These are phyloP conservation scores for Clathrospora elynae DNA, from an alignment of 2,329 filamentous ascomycete genomes.

Conservation along the genomic window DNA sequence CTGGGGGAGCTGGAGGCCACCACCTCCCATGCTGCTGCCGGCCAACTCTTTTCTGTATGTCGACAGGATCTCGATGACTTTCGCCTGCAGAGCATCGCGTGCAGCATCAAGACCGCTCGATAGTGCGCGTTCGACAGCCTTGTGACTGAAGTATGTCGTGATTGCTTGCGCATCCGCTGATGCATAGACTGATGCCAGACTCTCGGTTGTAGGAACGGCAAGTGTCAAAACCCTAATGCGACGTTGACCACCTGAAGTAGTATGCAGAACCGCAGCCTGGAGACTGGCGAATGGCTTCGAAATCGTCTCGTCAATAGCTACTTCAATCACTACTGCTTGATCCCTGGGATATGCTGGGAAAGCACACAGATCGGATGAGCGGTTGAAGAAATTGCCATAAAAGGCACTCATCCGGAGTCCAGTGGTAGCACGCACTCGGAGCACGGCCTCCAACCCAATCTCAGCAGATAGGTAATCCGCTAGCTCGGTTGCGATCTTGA, in stretches of 20 bases:
- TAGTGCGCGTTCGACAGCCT: conserved; percentile 89
- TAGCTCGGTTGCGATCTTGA: conserved; percentile 97
- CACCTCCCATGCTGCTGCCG: conserved; percentile 90
- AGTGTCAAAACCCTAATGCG: conserved; percentile 94
- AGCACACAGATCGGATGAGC: conserved; percentile 94
- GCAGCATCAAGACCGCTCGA: conserved; percentile 88
- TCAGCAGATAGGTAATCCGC: conserved; percentile 96
- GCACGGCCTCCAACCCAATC: conserved; percentile 93
- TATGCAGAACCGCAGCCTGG: conserved; percentile 90
- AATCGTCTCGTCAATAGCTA: conserved; percentile 94
- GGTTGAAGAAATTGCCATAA: conserved; percentile 99
- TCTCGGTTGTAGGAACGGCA: conserved; percentile 89
- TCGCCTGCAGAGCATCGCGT: conserved; percentile 85
- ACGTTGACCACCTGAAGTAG: conserved; percentile 95
- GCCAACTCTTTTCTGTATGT: conserved; percentile 97
- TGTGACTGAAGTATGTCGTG: conserved; percentile 93
- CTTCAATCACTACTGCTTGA: conserved; percentile 96
- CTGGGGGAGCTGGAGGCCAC: conserved; percentile 89
- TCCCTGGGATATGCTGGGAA: conserved; percentile 98
- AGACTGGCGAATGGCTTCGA: conserved; percentile 85
- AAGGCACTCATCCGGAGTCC: conserved; percentile 96
- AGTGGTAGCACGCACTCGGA: conserved; percentile 92
- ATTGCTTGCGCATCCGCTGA: conserved; percentile 94
- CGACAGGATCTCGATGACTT: conserved; percentile 88
- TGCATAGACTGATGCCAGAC: conserved; percentile 87